Evolutionary conservation across 2,329 filamentous ascomycete genomes (phyloP), one percentile per base, ranked within the genome.

Genomic region (Colletotrichum spinosum): DNA sequence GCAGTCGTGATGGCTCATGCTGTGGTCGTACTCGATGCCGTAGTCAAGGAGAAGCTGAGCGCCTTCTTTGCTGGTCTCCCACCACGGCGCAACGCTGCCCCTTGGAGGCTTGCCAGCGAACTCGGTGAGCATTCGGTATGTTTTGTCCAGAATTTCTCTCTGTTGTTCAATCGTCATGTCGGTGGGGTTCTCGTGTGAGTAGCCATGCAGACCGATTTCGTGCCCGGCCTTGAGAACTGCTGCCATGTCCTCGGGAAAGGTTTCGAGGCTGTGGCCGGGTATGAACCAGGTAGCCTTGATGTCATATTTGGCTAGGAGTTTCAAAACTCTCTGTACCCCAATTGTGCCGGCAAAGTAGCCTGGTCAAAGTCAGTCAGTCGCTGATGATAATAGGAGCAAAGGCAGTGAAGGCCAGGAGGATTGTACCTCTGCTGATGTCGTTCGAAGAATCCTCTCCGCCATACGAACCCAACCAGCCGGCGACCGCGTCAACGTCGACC

Each of bases 101-200:
- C 90, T 81, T 0, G 92, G 92, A 1, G 88, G 89, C 76, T 92
- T 92, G 6, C 91, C 89, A 45, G 71, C 72, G 44, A 94, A 91
- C 0, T 90, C 87, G 0, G 88, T 92, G 39, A 93, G 83, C 76
- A 93, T 83, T 25, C 85, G 84, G 73, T 89, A 92, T 15, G 90
- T 92, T 76, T 92, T 92, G 71, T 91, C 88, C 6, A 95, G 83
- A 13, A 94, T 89, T 62, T 92, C 90, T 12, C 84, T 85, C 75
- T 94, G 91, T 77, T 94, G 92, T 72, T 93, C 90, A 2, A 91
- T 74, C 0, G 84, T 90, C 90, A 93, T 92, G 61, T 89, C 86
- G 0, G 81, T 82, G 0, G 91, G 90, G 70, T 93, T 93, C 73
- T 93, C 91, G 71, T 93, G 90, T 0, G 85, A 88, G 77, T 93